Base-by-base conservation (phyloP, 2,329 filamentous ascomycete genomes). In the Stemphylium beticola region DNA sequence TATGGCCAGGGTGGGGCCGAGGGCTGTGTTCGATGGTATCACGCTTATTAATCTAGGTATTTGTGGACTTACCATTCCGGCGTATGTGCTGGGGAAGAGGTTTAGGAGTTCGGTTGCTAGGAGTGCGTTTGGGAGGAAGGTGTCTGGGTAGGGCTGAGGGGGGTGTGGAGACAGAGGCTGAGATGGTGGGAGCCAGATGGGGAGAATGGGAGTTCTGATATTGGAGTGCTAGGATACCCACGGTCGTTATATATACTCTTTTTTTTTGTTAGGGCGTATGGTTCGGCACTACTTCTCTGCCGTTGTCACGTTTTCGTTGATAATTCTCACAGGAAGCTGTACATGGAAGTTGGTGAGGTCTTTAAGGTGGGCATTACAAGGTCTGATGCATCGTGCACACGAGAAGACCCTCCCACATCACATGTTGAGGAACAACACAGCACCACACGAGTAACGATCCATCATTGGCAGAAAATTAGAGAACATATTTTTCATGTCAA, bases 1-100 rank as follows among this genome's bases (percentile, higher is more conserved):
- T 81, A 88, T 33, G 60, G 59, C 62, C n/a, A 53, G 51, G 1
- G 64, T 72, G 15, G 87, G 86, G 1, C 85, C 87, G 12, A 83
- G 85, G 51, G 81, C 82, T 37, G 78, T 84, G 0, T 93, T 97
- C 74, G 82, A 89, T 52, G 82, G 84, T n/a, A 84, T 96, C 49
- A 85, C 15, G 86, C 83, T 45, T 84, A 95, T 47, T 89, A 97
- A 78, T 80, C 92, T 11, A 84, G 82, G 57, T 1, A 80, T 96
- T 41, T 96, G 92, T 73, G 72, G 88, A 38, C 71, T 90, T 64
- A 92, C 87, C 48, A 82, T 96, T 53, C 90, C 91, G 3, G 85
- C 87, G 78, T 88, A 75, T 46, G 47, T 72, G 2, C 68, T 65
- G 49, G 71, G 70, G 1, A 73, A 74, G 55, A 62, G 61, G 42